Percentiles rank a stretch among this genome's conserved stretches.
Conservation (phyloP, 495 filamentous ascomycete genomes). For the Penicillium lagena region DNA sequence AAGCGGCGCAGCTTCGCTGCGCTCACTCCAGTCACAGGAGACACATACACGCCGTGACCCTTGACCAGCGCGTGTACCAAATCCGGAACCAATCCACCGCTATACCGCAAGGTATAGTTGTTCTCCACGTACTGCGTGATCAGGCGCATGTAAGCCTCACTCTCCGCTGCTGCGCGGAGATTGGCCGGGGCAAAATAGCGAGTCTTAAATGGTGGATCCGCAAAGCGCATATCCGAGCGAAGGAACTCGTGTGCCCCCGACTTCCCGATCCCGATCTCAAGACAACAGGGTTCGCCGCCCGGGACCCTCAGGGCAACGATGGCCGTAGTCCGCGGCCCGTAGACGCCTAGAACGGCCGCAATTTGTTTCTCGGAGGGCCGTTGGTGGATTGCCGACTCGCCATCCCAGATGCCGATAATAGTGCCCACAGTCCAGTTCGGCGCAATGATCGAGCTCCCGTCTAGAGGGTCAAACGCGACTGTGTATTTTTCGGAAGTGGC, state of each 20-base stretch:
- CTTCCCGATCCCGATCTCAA: slow-evolving; percentile 36
- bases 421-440: slow-evolving; percentile 50
- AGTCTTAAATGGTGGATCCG: slow-evolving; percentile 20
- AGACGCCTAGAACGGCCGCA: slow-evolving; percentile 42
- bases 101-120: slow-evolving; percentile 45
- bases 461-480: slow-evolving; percentile 49
- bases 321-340: slow-evolving; percentile 44
- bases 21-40: slow-evolving; percentile 35
- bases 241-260: slow-evolving; percentile 22
- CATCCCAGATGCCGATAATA: slow-evolving; percentile 46
- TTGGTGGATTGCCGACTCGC: slow-evolving; percentile 29
- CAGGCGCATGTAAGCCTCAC: slow-evolving; percentile 32
- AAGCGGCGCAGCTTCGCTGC: slow-evolving; percentile 44
- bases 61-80: slow-evolving; percentile 45
- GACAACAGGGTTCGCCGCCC: slow-evolving; percentile 16
- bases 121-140: slow-evolving; percentile 31
- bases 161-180: slow-evolving; percentile 38
- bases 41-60: slow-evolving; percentile 46
- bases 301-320: slow-evolving; percentile 39
- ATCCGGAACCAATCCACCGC: slow-evolving; percentile 48
- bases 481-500: slow-evolving; percentile 36
- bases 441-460: slow-evolving; percentile 47
- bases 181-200: slow-evolving; percentile 51
- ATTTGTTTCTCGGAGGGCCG: slow-evolving; percentile 27
- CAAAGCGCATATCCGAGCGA: slow-evolving; percentile 21